Conservation (phyloP, 257 asterid genomes). For the Leonotis leonurus region DNA sequence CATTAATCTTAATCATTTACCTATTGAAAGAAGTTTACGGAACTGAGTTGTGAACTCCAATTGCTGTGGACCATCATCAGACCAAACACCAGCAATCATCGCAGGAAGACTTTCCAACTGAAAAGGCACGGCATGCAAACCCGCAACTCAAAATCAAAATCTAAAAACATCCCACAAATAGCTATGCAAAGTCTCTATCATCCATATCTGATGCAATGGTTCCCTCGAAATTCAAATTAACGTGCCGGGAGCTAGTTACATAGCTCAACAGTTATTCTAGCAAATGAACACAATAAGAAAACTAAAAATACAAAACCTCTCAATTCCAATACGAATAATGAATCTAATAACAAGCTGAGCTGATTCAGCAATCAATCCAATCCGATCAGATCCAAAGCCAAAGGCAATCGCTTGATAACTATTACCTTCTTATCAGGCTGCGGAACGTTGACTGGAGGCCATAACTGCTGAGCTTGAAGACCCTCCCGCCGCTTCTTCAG, state of each 20-base stretch:
- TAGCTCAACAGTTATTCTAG: too few relatives aligned
- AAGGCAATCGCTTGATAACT: background rate
- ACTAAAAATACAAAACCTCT: background rate
- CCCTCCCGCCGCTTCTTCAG: constrained; percentile 94
- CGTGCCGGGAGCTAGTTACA: too few relatives aligned
- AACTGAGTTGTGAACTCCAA: constrained; percentile 87
- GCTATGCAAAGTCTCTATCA: too few relatives aligned
- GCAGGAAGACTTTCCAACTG: constrained; percentile 82
- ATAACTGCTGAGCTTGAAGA: constrained; percentile 62
- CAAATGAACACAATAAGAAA: too few relatives aligned
- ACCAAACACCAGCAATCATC: constrained; percentile 71
- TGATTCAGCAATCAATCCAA: constrained; percentile 4
- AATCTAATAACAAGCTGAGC: background rate
- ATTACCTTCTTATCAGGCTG: constrained; percentile 67
- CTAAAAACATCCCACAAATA: too few relatives aligned
- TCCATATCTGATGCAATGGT: too few relatives aligned
- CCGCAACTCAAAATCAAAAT: too few relatives aligned
- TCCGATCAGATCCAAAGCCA: constrained; percentile 17
- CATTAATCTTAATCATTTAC: constrained; percentile 11
- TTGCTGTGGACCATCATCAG: constrained; percentile 54
- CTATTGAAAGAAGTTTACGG: constrained; percentile 90
- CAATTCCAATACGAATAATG: too few relatives aligned
- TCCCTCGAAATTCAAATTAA: too few relatives aligned
- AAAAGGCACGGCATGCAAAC: too few relatives aligned
- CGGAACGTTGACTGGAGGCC: constrained; percentile 37